Evolutionary conservation across 2,329 filamentous ascomycete species (phyloP), one percentile per base, ranked within the genome.

Genomic region (Microdochium bolleyi): DNA sequence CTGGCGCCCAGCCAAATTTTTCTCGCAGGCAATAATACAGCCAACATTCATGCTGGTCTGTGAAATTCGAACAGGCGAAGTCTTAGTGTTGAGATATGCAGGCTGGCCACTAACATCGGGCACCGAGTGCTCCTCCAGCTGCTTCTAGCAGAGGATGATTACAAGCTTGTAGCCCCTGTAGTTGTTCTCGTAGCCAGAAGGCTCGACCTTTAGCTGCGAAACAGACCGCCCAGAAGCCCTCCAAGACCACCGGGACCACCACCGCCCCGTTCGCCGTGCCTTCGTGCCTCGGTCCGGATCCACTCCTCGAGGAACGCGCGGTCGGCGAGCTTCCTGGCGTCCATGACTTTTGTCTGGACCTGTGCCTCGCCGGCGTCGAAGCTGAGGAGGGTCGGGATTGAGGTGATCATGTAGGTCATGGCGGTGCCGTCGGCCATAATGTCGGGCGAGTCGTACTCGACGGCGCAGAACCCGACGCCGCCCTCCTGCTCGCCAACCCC

Each of bases 401-500:
- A 73, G 24, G 72, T 80, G 59, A 84, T 79, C 77, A 81, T 79
- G 63, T 82, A 84, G 7, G 71, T 73, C 61, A 76, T 69, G 7
- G 76, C 77, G 19, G 82, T 62, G 0, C 66, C 70, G 8, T 64
- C 68, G 19, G 57, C 54, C 77, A 80, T 79, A 55, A 82, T 71
- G 61, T 84, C 82, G 1, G 78, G 76, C 3, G 75, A 72, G 60
- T 84, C 82, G 55, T 75, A 80, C 62, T 83, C 78, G 54, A 84
- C 71, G 25, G 73, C 70, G 54, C 72, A 76, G 54, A 74, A 77
- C n/a, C 68, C 70, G 5, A 84, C 75, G 24, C 79, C 80, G 58
- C 79, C 80, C 62, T 81, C 74, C 1, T 66, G 68, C 65, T 82
- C 78, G 53, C 80, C 80, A 2, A 78, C 70, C 50, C 77, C 76